Base-by-base conservation (phyloP, 257 asterid species). In the Pogostemon cablin region DNA sequence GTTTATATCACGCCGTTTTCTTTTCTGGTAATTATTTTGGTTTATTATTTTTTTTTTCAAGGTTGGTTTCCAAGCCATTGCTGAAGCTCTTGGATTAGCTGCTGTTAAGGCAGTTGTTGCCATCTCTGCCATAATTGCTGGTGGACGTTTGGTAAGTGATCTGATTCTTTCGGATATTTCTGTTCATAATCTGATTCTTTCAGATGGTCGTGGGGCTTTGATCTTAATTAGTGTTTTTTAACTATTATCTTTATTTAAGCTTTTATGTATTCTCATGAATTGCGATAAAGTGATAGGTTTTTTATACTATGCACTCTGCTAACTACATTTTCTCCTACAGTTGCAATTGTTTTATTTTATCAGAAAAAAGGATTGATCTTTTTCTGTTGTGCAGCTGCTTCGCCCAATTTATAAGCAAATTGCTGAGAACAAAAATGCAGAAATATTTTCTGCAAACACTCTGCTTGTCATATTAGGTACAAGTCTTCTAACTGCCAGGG, bases 401-500 rank as follows among this genome's bases (percentile, higher is more conserved):
- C 96, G 99, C 80, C 99, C 99, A 71, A 91, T 91, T 79, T 93
- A 91, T 80, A 91, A 83, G 86, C 95, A 93, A 84, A 89, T 93
- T 73, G 97, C 99, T 57, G 99, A 93, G 86, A 93, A 91, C 78
- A 92, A 93, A 82, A 93, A 93, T 81, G 97, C 99, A 35, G 99
- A 93, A 86, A 93, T 93, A 82, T 93, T 93, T 78, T 93, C 99
- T 53, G 99, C 99, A 58, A 85, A 85, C 78, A 93, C 99, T n/a
- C 96, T 93, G 80, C 95, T 93, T 77, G 97, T 93, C 74, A 93
- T 93, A 82, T 81, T 93, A 74, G 99, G 95, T 43, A 93, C 99
- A 40, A 93, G 99, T 85, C 96, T 93, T 69, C 88, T 93, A 59
- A 93, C 99, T 77, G 99, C 99, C 83, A 86, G 99, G 96, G 99